Base-by-base conservation (phyloP, 495 filamentous ascomycete species). In the Gamarada debralockiae region DNA sequence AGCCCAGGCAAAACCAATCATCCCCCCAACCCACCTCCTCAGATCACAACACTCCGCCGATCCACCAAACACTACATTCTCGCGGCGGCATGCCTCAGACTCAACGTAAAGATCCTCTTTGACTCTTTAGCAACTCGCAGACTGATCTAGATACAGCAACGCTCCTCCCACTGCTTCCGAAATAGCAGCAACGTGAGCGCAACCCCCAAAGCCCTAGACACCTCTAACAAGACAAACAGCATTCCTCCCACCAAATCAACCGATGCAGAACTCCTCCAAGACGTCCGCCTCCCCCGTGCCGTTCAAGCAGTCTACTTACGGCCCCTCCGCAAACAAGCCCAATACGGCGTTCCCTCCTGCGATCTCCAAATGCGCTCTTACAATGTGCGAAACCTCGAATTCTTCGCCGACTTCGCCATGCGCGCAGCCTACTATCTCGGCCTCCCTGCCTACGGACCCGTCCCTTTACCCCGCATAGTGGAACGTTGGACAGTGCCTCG, bases 401-500 rank as follows among this genome's bases (percentile, higher is more conserved):
- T 96, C 74, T 95, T 96, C 66, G 79, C 85, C 67, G 93, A 98
- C 71, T 97, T 97, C 67, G 92, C 92, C 27, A 73, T 97, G 48
- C 87, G 93, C 52, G 91, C 92, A 9, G 93, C 93, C 27, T 98
- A 97, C 72, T 98, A 92, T 71, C 81, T 95, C 15, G 79, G 85
- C 40, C 83, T 98, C 40, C 87, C 90, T 18, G 91, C 92, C 13
- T 85, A 76, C 34, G 93, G 93, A 0, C 91, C 93, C 20, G 75
- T 96, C 3, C 90, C 93, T n/a, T 75, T 98, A 29, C 93, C 93
- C 3, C 80, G 85, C 48, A 88, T 90, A 38, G 83, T 78, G 15
- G 85, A 97, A 71, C 78, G 90, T 52, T 98, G 95, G 95, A 97
- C 93, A 44, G 92, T 98, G 12, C 92, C 92, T 22, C 81, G 80